A percentile compares a stretch with the other conserved stretches of the same genome.
Evolutionary conservation across 2,329 filamentous ascomycete genomes (phyloP).

Genomic region (Colletotrichum caudatum): DNA sequence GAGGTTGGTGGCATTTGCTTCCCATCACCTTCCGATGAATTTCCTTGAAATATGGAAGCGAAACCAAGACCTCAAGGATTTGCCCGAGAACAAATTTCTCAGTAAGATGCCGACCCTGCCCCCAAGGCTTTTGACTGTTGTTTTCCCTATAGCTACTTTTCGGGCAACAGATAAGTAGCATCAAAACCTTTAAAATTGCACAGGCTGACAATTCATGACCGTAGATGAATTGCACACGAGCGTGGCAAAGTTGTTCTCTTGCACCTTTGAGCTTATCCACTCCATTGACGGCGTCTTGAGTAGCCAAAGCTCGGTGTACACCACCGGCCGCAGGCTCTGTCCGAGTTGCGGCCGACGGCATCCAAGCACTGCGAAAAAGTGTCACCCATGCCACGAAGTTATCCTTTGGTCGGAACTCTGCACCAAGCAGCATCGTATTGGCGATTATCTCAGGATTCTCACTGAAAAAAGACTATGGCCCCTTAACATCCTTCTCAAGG

Average conservation of each 20-base stretch:
- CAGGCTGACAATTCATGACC: neutral
- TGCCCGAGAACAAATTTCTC: neutral
- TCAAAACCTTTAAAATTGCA: neutral
- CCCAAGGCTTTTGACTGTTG: neutral
- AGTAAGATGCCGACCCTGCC: neutral
- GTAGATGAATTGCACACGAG: neutral
- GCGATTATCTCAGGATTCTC: slow-evolving; percentile 17
- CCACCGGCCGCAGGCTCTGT: slow-evolving; percentile 2
- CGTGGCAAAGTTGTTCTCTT: neutral
- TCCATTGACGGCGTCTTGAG: neutral
- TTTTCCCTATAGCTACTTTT: neutral
- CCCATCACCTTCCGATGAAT: neutral
- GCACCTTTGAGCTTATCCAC: neutral
- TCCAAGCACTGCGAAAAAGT: slow-evolving; percentile 11
- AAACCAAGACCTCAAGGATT: neutral
- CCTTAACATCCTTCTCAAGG: neutral
- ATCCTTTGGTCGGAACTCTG: slow-evolving; percentile 6
- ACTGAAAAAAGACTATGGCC: slow-evolving; percentile 10
- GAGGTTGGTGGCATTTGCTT: neutral
- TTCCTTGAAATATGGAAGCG: neutral
- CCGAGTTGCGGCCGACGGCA: slow-evolving; percentile 8
- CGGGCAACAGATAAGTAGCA: too few species aligned
- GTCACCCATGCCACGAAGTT: slow-evolving; percentile 9
- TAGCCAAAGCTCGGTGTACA: neutral
- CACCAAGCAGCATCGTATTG: slow-evolving; percentile 9